Evolutionary conservation across 371 early-diverging fungal species (phyloP).

Genomic region (Lichtheimia ornata): DNA sequence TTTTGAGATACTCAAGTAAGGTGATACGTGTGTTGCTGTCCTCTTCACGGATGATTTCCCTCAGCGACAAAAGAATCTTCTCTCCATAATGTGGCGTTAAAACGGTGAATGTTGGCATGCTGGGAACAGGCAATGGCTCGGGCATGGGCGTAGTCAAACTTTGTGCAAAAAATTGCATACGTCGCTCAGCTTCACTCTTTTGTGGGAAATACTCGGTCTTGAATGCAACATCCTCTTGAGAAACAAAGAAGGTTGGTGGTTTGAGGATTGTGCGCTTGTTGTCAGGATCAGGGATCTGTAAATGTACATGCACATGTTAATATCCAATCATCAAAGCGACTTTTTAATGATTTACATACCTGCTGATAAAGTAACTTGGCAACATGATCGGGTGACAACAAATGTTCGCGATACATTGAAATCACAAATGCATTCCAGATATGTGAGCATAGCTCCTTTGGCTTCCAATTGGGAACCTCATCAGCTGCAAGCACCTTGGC

Average conservation of each 20-base stretch:
- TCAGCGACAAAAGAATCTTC: slow-evolving; percentile 80
- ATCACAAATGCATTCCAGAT: slow-evolving; percentile 89
- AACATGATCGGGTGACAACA: slow-evolving; percentile 76
- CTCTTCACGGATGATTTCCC: slow-evolving; percentile 84
- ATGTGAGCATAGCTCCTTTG: slow-evolving; percentile 78
- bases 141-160: slow-evolving; percentile 85
- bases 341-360: slow-evolving; percentile 30
- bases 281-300: slow-evolving; percentile 36
- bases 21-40: slow-evolving; percentile 81
- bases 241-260: slow-evolving; percentile 79
- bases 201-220: slow-evolving; percentile 77
- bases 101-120: slow-evolving; percentile 89
- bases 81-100: slow-evolving; percentile 88
- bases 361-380: slow-evolving; percentile 78
- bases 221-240: slow-evolving; percentile 79
- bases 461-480: slow-evolving; percentile 67
- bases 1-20: slow-evolving; percentile 82
- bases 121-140: slow-evolving; percentile 78
- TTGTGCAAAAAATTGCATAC: slow-evolving; percentile 89
- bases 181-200: slow-evolving; percentile 80
- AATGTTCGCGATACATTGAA: slow-evolving; percentile 84
- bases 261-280: slow-evolving; percentile 67
- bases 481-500: slow-evolving; percentile 73
- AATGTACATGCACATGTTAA: slow-evolving; percentile 6
- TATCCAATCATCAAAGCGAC: slow-evolving; percentile 7